phyloP scores from a whole-genome alignment of 2,329 filamentous ascomycete genomes.

The Beauveria sp. region DNA sequence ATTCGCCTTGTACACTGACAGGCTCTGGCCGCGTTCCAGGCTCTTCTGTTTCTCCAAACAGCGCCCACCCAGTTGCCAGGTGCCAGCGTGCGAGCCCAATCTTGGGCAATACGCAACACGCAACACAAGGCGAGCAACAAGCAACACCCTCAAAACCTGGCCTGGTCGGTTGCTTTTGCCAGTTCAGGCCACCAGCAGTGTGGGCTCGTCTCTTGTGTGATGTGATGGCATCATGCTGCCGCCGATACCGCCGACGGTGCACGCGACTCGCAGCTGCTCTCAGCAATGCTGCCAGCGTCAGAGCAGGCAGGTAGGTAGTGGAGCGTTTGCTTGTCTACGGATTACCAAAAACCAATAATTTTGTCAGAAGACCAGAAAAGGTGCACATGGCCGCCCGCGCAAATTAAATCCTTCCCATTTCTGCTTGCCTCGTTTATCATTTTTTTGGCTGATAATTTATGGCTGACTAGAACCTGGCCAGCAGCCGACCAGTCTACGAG shows the following conservation, averaged over 20 bases:
- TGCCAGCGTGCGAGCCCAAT: background rate
- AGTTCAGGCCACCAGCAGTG: background rate
- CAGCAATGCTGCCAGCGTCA: background rate
- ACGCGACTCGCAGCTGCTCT: background rate
- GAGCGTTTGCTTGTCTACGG: background rate
- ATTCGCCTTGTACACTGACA: constrained; percentile 9
- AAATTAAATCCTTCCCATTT: background rate
- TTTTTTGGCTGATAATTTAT: background rate
- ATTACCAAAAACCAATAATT: no score
- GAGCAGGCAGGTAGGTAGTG: background rate
- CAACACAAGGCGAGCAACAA: background rate
- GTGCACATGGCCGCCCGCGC: background rate
- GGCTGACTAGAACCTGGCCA: background rate
- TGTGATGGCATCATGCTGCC: constrained; percentile 2
- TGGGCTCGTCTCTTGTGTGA: background rate
- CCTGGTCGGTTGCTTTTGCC: background rate
- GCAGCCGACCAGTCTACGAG: background rate
- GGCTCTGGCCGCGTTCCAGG: constrained; percentile 9
- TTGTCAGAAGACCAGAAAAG: background rate
- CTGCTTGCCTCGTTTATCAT: background rate
- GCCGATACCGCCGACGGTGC: background rate
- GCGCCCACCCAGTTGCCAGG: background rate
- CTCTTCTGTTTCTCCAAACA: constrained; percentile 7
- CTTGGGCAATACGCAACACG: background rate
- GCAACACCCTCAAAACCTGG: background rate